A percentile compares a stretch with the other conserved stretches of the same genome.
Evolutionary conservation across 768 basidiomycete species (phyloP).

Genomic region (Boletus rubroflammeus): DNA sequence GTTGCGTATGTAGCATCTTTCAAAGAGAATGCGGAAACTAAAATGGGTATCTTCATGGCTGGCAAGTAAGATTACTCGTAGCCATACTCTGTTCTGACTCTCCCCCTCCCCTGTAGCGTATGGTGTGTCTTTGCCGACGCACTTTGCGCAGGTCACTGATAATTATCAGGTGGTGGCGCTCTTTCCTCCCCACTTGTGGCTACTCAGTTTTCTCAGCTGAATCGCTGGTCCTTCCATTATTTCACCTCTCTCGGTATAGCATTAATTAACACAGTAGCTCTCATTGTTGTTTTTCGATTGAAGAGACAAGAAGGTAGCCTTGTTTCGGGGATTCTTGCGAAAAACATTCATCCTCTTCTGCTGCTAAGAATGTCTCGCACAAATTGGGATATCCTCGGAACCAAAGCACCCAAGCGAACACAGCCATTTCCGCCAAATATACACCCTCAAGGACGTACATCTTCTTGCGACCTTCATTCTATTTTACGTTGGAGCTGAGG

Average conservation of each 20-base stretch:
- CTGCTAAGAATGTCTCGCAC: slow-evolving; percentile 33
- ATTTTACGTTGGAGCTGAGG: slow-evolving; percentile 51
- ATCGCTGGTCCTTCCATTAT: slow-evolving; percentile 41
- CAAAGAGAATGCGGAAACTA: slow-evolving; percentile 50
- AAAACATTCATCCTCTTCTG: neutral
- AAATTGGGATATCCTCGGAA: slow-evolving; percentile 32
- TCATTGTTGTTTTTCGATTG: slow-evolving; percentile 58
- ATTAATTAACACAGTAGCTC: slow-evolving; percentile 45
- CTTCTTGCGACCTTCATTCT: slow-evolving; percentile 43
- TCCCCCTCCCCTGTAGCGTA: slow-evolving; percentile 2
- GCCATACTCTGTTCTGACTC: neutral
- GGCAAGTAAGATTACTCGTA: slow-evolving; percentile 1
- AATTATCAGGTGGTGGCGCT: slow-evolving; percentile 40
- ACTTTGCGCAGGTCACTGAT: neutral
- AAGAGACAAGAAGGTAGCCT: slow-evolving; percentile 60
- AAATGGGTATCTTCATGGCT: slow-evolving; percentile 70
- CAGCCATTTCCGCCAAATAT: slow-evolving; percentile 46
- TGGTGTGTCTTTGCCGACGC: neutral
- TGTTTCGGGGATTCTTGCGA: neutral
- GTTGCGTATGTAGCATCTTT: slow-evolving; percentile 66
- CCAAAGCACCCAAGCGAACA: slow-evolving; percentile 26
- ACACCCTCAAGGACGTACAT: slow-evolving; percentile 40
- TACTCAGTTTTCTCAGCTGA: slow-evolving; percentile 45
- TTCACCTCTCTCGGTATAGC: slow-evolving; percentile 63
- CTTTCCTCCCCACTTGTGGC: slow-evolving; percentile 51